These are phyloP conservation scores for Fusarium dlaminii DNA, from an alignment of 2,329 filamentous ascomycete genomes.

Conservation along the genomic window DNA sequence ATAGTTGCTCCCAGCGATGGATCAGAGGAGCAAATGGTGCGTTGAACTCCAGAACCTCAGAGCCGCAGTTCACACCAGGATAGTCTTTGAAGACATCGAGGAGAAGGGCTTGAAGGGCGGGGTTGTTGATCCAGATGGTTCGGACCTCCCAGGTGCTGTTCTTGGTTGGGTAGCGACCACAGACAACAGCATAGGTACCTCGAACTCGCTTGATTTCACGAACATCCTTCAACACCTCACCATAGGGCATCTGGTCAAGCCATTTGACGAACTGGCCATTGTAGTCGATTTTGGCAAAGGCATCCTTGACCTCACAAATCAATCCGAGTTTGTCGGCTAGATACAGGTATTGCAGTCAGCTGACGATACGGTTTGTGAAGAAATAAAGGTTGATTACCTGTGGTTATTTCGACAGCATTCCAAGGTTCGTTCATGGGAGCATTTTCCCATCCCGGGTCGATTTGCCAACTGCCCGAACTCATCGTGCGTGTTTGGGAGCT, in stretches of 20 bases:
- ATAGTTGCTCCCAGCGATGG: neutral
- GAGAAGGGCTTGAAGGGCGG: neutral
- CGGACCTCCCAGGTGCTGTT: neutral
- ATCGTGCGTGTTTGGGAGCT: neutral
- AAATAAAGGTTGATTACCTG: neutral
- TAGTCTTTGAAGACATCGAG: neutral
- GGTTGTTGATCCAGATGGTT: constrained; percentile 7
- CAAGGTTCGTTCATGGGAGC: neutral
- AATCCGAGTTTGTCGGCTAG: neutral
- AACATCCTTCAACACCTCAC: neutral
- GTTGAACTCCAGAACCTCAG: neutral
- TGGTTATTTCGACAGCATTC: neutral
- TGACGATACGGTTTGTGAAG: neutral
- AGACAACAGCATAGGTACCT: neutral
- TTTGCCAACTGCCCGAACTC: neutral
- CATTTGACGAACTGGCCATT: fast-evolving
- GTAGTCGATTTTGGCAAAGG: neutral
- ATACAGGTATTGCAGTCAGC: neutral
- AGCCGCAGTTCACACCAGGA: neutral
- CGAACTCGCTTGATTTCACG: neutral
- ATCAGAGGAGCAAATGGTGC: neutral
- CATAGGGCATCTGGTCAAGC: neutral
- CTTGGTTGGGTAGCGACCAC: neutral
- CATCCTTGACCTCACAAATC: neutral
- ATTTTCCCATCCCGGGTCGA: neutral